phyloP scores from a whole-genome alignment of 73 alveolate species.

The Tetrahymena thermophila region DNA sequence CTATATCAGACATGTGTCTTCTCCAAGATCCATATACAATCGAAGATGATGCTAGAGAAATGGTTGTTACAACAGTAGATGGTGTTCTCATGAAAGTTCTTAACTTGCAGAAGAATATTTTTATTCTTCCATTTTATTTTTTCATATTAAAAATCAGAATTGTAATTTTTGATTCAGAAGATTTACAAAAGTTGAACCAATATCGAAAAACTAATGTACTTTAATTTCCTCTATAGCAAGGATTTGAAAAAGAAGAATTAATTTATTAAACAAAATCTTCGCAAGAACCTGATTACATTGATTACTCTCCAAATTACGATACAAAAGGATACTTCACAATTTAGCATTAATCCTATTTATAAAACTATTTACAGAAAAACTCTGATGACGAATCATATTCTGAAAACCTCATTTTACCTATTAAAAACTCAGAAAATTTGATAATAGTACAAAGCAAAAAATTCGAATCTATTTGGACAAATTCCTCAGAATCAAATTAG shows the following conservation, averaged over 20 bases:
- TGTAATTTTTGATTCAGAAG: neutral
- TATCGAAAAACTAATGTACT: neutral
- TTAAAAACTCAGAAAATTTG: neutral
- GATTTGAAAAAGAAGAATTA: neutral
- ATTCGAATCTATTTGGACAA: neutral
- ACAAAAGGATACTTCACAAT: neutral
- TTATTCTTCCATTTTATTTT: neutral
- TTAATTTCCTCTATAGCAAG: neutral
- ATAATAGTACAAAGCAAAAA: neutral
- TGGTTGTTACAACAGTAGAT: neutral
- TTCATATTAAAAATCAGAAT: neutral
- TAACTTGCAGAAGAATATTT: neutral
- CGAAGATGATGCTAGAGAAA: neutral
- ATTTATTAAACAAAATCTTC: neutral
- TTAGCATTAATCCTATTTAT: neutral
- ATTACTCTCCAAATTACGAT: neutral
- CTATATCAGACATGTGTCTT: neutral
- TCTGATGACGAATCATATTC: neutral
- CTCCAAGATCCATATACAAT: neutral
- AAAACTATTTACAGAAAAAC: neutral
- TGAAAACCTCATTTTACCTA: neutral
- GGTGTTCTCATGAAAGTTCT: neutral
- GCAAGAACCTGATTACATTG: neutral
- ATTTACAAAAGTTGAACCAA: neutral
- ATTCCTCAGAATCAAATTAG: neutral